A percentile compares a stretch with the other conserved stretches of the same genome.
phyloP scores from a whole-genome alignment of 345 rosid genomes.

The Brassica nigra region DNA sequence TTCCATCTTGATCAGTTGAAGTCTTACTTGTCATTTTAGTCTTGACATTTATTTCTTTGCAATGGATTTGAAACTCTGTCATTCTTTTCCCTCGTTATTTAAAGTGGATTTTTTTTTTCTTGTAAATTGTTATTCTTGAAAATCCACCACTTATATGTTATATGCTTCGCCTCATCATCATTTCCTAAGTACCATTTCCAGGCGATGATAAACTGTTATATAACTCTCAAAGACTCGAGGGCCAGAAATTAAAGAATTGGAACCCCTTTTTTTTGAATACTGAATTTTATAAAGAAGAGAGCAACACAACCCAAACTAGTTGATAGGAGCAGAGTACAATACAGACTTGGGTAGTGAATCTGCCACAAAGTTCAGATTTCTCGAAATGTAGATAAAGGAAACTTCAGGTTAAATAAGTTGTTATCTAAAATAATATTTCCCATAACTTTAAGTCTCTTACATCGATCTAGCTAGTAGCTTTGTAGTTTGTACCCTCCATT shows the following conservation, averaged over 20 bases:
- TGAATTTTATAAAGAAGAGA: too few species aligned
- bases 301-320: too few species aligned
- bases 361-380: too few species aligned
- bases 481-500: neutral
- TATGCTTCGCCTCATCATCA: neutral
- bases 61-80: constrained; percentile 3
- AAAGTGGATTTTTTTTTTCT: neutral
- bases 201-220: neutral
- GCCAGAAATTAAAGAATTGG: neutral
- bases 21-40: constrained; percentile 11
- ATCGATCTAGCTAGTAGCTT: neutral
- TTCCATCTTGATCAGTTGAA: constrained; percentile 4
- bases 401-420: neutral
- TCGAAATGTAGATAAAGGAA: too few species aligned
- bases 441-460: neutral
- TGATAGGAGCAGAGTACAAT: too few species aligned
- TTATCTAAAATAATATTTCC: neutral
- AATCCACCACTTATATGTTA: neutral
- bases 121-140: neutral
- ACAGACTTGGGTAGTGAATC: too few species aligned
- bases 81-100: neutral
- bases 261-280: too few species aligned
- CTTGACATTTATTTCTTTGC: neutral
- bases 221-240: neutral
- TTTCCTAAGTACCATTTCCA: neutral